A percentile compares a stretch with the other conserved stretches of the same genome.
These are phyloP conservation scores for Candida coleopterorum DNA, from an alignment of 805 yeast genomes.

Conservation along the genomic window DNA sequence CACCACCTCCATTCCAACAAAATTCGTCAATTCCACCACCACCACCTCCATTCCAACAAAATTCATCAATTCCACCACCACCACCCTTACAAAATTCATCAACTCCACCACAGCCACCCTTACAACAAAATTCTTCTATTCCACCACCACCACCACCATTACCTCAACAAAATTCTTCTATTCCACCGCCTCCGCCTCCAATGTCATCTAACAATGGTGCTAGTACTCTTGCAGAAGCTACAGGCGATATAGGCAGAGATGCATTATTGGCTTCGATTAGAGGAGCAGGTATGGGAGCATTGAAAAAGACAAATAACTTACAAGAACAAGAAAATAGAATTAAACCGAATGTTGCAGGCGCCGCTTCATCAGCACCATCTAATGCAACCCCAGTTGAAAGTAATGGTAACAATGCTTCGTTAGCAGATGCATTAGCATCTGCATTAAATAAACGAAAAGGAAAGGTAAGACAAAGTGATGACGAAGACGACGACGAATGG, in stretches of 20 bases:
- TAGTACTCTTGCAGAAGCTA: slow-evolving; percentile 13
- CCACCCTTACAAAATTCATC: slow-evolving; percentile 10
- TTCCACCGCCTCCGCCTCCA: slow-evolving; percentile 21
- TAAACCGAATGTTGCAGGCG: slow-evolving; percentile 75
- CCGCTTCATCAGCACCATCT: slow-evolving; percentile 38
- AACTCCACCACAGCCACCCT: slow-evolving; percentile 33
- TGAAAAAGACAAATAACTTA: slow-evolving; percentile 76
- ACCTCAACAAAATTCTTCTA: slow-evolving; percentile 11
- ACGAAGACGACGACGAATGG: slow-evolving; percentile 72
- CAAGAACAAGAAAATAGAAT: slow-evolving; percentile 49
- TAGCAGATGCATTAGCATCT: slow-evolving; percentile 85
- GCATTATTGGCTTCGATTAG: slow-evolving; percentile 85
- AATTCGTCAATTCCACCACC: slow-evolving; percentile 21
- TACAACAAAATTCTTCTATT: slow-evolving; percentile 11
- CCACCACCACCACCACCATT: slow-evolving; percentile 10
- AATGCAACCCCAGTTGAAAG: slow-evolving; percentile 25
- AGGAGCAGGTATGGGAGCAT: slow-evolving; percentile 64
- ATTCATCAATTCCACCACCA: slow-evolving; percentile 31
- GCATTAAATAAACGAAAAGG: slow-evolving; percentile 80
- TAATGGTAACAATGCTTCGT: slow-evolving; percentile 46
- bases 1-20: slow-evolving; percentile 14
- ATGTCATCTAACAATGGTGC: slow-evolving; percentile 5
- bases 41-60: slow-evolving; percentile 14
- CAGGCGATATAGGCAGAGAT: slow-evolving; percentile 58
- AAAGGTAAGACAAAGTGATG: slow-evolving; percentile 77